Base-by-base conservation (phyloP, 768 basidiomycete species). In the Kwoniella heveanensis region DNA sequence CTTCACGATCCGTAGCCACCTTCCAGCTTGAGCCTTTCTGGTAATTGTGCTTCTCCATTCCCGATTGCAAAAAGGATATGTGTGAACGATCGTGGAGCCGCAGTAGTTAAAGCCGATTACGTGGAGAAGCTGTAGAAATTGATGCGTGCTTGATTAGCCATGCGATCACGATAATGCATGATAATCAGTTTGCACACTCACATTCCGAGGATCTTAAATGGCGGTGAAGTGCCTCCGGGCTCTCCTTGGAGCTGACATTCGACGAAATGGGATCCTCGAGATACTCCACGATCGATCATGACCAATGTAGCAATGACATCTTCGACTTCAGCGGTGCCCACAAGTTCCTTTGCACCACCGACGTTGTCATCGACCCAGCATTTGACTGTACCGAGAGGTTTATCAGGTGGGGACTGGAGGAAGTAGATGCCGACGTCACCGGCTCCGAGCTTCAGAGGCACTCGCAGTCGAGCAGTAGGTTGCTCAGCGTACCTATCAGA, bases 311-410 rank as follows among this genome's bases (percentile, higher is more conserved):
- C 85, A 56, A 83, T 85, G 0, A 86, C 80, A 59, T 86, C 86
- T 2, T 80, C 82, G 6, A 88, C 82, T 60, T 89, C 86, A 2
- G 84, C 90, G 1, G 86, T 86, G 74, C 97, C 94, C 78, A 87
- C 86, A 61, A 97, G 83, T 46, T 87, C 84, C 64, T 86, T 86
- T 27, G 87, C 88, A 4, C 96, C 95, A 0, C 72, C 80, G 67
- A 87, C 86, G 77, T 99, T 99, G 79, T 99, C 94, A 79, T 99
- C 96, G 30, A 99, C 96, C 95, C 95, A 98, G 78, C 96, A 98
- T 72, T 94, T 83, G 56, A 85, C 84, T 70, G 88, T 87, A 30
- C 90, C 89, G 64, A 83, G 48, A 56, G 77, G 78, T 50, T 69
- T 74, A 54, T 79, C 78, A 52, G 85, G 71, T 12, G 91, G 88